These are phyloP conservation scores for Lithocarpus polystachyus DNA, from an alignment of 306 rosid species.

Conservation along the genomic window DNA sequence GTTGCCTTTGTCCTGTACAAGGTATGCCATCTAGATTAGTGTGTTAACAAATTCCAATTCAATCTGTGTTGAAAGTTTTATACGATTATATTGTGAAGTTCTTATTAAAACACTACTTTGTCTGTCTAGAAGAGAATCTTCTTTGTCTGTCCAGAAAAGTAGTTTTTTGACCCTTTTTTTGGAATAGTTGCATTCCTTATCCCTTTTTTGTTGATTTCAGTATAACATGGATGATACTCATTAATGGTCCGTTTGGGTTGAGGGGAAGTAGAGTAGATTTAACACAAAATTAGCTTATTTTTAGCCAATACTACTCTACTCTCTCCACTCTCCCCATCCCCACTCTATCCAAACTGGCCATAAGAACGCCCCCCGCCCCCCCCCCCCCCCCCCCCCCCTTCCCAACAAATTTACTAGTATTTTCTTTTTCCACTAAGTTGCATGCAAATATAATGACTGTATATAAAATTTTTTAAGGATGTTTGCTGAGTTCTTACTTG, in stretches of 20 bases:
- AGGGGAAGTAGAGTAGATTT: too few relatives aligned
- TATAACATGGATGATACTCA: neutral
- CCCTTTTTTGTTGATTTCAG: neutral
- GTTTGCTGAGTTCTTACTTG: neutral
- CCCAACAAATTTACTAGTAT: neutral
- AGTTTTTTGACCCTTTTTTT: neutral
- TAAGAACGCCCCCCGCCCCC: neutral
- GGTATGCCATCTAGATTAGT: constrained; percentile 45
- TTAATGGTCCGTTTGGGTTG: too few relatives aligned
- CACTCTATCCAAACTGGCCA: too few relatives aligned
- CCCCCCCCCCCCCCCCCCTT: too few relatives aligned
- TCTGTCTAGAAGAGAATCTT: neutral
- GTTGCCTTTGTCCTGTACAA: constrained; percentile 99
- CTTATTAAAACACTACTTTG: constrained; percentile 3
- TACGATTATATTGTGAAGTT: constrained; percentile 7
- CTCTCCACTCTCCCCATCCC: too few relatives aligned
- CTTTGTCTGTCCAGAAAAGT: constrained; percentile 1
- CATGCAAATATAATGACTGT: constrained; percentile 3
- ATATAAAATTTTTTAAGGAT: neutral
- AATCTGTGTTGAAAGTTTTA: neutral
- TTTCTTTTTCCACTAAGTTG: neutral
- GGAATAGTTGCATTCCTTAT: neutral
- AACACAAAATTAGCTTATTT: too few relatives aligned
- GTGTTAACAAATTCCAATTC: constrained; percentile 21
- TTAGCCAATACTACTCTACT: too few relatives aligned